Evolutionary conservation across 208 protist genomes (phyloP).

Genomic region (Leishmania tropica): DNA sequence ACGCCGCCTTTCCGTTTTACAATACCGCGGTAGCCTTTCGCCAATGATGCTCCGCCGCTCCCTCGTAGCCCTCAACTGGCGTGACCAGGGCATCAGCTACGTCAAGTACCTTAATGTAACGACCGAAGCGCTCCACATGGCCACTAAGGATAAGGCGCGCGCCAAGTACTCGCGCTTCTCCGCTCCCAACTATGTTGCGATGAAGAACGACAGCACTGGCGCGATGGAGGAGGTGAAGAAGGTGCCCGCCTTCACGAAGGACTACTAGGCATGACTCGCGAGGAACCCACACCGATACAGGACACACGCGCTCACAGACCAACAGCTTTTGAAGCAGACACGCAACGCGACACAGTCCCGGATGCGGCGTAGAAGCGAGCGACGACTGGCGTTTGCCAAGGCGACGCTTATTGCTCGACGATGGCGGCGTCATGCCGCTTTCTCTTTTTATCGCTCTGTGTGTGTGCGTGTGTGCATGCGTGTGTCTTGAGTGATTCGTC

Average conservation of each 20-base stretch:
- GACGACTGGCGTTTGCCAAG: background rate
- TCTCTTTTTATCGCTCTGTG: background rate
- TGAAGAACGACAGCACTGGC: conserved; percentile 67
- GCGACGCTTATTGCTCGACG: background rate
- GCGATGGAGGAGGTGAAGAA: conserved; percentile 68
- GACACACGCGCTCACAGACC: background rate
- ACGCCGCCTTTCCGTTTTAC: background rate
- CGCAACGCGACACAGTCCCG: background rate
- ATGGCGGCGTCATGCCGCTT: background rate
- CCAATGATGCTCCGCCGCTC: conserved; percentile 69
- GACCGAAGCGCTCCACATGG: conserved; percentile 86
- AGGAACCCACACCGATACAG: background rate
- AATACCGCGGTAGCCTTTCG: background rate
- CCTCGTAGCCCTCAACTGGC: conserved; percentile 62
- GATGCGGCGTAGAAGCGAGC: background rate
- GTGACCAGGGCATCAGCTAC: conserved; percentile 91
- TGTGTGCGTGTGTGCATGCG: conserved; percentile 1
- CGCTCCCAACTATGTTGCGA: conserved; percentile 64
- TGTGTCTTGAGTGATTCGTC: background rate
- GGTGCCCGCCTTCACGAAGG: conserved; percentile 66
- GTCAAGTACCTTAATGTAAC: conserved; percentile 91
- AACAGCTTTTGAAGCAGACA: background rate
- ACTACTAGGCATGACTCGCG: conserved; percentile 55
- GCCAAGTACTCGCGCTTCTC: conserved; percentile 80
- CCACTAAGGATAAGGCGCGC: conserved; percentile 59